Conservation (phyloP, 768 basidiomycete genomes). For the Lactarius pseudohatsudake region DNA sequence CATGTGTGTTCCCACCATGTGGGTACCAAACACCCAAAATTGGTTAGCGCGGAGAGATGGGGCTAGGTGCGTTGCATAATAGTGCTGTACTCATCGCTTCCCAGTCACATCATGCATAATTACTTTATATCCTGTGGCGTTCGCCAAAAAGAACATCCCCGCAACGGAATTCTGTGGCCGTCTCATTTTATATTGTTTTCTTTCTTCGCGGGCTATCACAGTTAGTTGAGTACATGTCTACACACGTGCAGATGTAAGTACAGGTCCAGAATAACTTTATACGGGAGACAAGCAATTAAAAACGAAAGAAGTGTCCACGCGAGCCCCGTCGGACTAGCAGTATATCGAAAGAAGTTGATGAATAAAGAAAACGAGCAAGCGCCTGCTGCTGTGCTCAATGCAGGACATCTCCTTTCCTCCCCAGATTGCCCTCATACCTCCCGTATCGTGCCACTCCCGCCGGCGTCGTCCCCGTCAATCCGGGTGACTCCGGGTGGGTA, state of each 20-base stretch:
- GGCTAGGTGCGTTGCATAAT: constrained; percentile 2
- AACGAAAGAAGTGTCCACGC: constrained; percentile 10
- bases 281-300: constrained; percentile 6
- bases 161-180: constrained; percentile 16
- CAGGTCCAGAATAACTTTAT: constrained; percentile 19
- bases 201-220: constrained; percentile 13
- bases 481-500: constrained; percentile 8
- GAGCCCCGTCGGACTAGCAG: constrained; percentile 11
- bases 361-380: constrained; percentile 8
- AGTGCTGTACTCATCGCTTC: neutral
- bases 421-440: constrained; percentile 17
- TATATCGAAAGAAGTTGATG: constrained; percentile 20
- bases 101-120: neutral
- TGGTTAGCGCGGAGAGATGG: constrained; percentile 16
- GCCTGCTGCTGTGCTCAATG: constrained; percentile 15
- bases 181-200: neutral
- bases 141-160: constrained; percentile 3
- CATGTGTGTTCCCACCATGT: constrained; percentile 22
- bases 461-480: constrained; percentile 14
- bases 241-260: constrained; percentile 22
- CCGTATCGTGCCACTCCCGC: constrained; percentile 14
- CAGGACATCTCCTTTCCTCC: constrained; percentile 15
- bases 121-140: constrained; percentile 12
- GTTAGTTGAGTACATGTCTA: constrained; percentile 26
- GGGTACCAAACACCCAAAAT: constrained; percentile 18